A percentile compares a stretch with the other conserved stretches of the same genome.
Evolutionary conservation across 78 protist genomes (phyloP).

Genomic region (Guillardia theta): DNA sequence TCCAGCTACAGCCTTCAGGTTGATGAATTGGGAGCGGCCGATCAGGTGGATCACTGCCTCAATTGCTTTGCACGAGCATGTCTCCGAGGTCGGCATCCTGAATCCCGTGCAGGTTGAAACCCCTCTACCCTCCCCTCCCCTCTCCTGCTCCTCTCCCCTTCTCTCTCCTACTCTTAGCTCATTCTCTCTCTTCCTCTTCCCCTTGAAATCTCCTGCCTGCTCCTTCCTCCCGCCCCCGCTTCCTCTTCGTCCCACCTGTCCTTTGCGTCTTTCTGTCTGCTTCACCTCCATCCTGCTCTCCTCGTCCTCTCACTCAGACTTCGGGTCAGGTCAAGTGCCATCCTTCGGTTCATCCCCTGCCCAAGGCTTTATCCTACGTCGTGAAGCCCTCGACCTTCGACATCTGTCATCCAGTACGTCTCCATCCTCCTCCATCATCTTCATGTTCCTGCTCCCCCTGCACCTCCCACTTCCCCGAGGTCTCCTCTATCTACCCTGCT

Average conservation of each 20-base stretch:
- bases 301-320: neutral
- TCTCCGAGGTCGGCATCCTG: neutral
- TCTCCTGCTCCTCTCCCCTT: neutral
- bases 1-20: neutral
- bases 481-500: neutral
- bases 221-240: neutral
- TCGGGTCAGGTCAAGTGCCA: neutral
- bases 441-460: too few species aligned
- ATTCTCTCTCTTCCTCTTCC: too few species aligned
- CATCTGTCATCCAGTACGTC: neutral
- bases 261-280: neutral
- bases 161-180: too few species aligned
- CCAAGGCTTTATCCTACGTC: neutral
- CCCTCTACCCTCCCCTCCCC: neutral
- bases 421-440: too few species aligned
- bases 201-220: too few species aligned
- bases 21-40: slow-evolving; percentile 27
- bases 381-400: neutral
- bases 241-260: neutral
- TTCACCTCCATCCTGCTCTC: neutral
- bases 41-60: neutral
- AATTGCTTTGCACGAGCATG: neutral
- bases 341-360: too few species aligned
- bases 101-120: neutral
- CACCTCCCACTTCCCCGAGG: too few species aligned